Percentiles rank a stretch among this genome's conserved stretches.
Conservation (phyloP, 2,329 filamentous ascomycete species). For the Colletotrichum phormii region DNA sequence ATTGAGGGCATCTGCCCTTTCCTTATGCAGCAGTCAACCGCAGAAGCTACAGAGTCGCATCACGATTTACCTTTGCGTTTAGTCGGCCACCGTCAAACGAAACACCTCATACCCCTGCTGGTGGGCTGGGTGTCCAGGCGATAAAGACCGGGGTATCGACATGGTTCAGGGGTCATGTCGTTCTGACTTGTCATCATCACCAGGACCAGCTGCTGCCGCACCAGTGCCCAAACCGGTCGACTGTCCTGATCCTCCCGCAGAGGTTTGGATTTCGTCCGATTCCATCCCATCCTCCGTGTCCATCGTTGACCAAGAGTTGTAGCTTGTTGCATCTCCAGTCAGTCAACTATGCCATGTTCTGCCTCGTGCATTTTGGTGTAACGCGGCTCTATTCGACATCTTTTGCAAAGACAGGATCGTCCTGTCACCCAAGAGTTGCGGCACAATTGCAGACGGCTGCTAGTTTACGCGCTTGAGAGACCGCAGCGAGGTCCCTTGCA, state of each 20-base stretch:
- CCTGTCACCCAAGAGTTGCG: constrained; percentile 13
- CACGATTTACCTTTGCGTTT: constrained; percentile 12
- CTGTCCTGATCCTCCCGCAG: constrained; percentile 9
- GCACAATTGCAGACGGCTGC: constrained; percentile 1
- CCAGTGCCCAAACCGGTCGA: background rate
- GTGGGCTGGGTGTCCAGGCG: constrained; percentile 14
- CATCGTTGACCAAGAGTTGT: background rate
- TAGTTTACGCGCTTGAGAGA: constrained; percentile 5
- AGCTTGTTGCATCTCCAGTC: background rate
- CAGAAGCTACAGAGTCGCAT: constrained; percentile 26
- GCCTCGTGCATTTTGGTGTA: background rate
- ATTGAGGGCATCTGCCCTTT: constrained; percentile 5
- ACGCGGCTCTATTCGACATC: background rate
- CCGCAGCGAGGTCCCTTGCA: constrained; percentile 33
- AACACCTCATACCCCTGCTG: constrained; percentile 25
- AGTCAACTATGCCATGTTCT: constrained; percentile 1
- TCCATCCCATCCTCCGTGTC: background rate
- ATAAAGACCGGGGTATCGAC: constrained; percentile 23
- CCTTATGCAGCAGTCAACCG: constrained; percentile 12
- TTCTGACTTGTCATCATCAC: constrained; percentile 24
- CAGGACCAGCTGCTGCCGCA: background rate
- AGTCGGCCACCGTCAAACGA: constrained; percentile 17
- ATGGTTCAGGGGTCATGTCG: constrained; percentile 23
- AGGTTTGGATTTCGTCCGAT: constrained; percentile 26
- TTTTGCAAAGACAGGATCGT: constrained; percentile 5